phyloP scores from a whole-genome alignment of 352 stramenopile species.

The Phytopythium helicoides region DNA sequence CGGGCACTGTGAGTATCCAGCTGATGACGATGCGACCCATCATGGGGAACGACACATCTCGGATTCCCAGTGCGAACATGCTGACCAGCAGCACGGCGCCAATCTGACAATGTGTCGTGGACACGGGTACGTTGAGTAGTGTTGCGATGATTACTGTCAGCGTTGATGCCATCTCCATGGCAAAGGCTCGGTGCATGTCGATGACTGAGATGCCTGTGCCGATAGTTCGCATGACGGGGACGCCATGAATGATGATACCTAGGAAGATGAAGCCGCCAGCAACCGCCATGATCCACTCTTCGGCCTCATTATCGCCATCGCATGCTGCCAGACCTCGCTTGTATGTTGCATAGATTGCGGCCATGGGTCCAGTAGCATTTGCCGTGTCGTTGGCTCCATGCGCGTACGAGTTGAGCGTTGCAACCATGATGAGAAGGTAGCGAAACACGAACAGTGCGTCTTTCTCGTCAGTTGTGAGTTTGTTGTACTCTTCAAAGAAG shows the following conservation, averaged over 20 bases:
- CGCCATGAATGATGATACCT: constrained; percentile 40
- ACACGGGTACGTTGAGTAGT: constrained; percentile 40
- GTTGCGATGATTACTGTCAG: constrained; percentile 56
- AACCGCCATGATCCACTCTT: constrained; percentile 64
- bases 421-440: constrained; percentile 73
- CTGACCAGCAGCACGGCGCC: constrained; percentile 50
- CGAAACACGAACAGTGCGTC: constrained; percentile 40
- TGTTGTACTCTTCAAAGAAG: constrained; percentile 19
- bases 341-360: constrained; percentile 58
- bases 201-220: constrained; percentile 43
- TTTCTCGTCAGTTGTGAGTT: constrained; percentile 28
- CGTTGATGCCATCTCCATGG: constrained; percentile 63
- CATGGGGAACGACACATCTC: constrained; percentile 26
- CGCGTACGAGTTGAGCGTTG: constrained; percentile 64
- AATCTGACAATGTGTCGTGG: constrained; percentile 66
- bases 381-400: constrained; percentile 82
- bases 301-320: constrained; percentile 5
- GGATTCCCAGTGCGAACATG: constrained; percentile 19
- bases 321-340: constrained; percentile 21
- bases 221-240: constrained; percentile 70
- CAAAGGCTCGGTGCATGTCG: constrained; percentile 61
- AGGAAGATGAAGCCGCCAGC: constrained; percentile 48
- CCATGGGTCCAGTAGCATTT: constrained; percentile 70
- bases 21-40: constrained; percentile 18
- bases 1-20: constrained; percentile 30